Percentiles rank a stretch among this genome's conserved stretches.
Conservation (phyloP, 495 filamentous ascomycete genomes). For the Ramalina intermedia region DNA sequence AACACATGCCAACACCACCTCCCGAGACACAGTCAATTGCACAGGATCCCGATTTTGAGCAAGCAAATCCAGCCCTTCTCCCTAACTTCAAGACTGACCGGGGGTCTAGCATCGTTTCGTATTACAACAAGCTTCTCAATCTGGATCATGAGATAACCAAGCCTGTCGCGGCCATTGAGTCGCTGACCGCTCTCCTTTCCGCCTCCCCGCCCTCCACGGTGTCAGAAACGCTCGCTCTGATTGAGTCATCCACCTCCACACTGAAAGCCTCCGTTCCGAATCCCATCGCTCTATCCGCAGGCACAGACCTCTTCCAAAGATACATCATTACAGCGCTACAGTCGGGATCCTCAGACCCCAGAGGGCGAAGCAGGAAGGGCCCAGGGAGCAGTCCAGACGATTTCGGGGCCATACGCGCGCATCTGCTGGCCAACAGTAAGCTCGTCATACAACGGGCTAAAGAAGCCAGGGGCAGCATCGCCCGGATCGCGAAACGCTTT, state of each 20-base stretch:
- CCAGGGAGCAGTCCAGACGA: constrained; percentile 38
- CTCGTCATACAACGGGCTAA: constrained; percentile 83
- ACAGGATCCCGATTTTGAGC: constrained; percentile 26
- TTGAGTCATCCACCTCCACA: constrained; percentile 56
- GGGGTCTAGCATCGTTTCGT: constrained; percentile 37
- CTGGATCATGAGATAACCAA: constrained; percentile 77
- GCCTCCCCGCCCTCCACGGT: constrained; percentile 66
- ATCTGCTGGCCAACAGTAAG: constrained; percentile 68
- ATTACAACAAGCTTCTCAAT: constrained; percentile 43
- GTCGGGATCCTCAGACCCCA: constrained; percentile 20
- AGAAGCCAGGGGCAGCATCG: constrained; percentile 67
- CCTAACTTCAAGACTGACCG: background rate
- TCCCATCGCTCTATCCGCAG: constrained; percentile 76
- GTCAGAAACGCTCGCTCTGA: constrained; percentile 79
- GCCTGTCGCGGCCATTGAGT: constrained; percentile 91
- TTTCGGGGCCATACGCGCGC: constrained; percentile 69
- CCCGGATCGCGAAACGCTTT: constrained; percentile 58
- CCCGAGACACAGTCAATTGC: constrained; percentile 1
- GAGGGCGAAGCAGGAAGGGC: constrained; percentile 1
- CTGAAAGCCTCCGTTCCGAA: constrained; percentile 68
- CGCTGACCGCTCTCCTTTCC: constrained; percentile 70
- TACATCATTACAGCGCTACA: constrained; percentile 67
- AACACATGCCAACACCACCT: constrained; percentile 3
- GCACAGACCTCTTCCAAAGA: constrained; percentile 89
- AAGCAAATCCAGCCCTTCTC: constrained; percentile 8